Base-by-base conservation (phyloP, 257 asterid species). In the Galeopsis tetrahit region DNA sequence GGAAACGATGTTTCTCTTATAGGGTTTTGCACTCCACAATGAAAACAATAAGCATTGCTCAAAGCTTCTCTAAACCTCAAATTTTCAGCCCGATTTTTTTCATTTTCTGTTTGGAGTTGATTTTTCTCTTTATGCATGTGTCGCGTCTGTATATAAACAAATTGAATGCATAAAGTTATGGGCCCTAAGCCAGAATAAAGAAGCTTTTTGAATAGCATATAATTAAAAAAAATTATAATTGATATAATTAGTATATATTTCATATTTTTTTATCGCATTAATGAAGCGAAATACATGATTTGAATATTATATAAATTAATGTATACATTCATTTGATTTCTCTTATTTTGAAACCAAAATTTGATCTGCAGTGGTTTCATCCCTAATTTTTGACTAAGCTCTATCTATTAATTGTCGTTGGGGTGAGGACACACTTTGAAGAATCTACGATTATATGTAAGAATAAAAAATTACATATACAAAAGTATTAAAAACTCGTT, bases 331-430 rank as follows among this genome's bases (percentile, higher is more conserved):
- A 78, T 74, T 4, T 78, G 82, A 1, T 79, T 78, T 31, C 82
- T 74, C 82, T 73, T 82, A 51, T 85, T 85, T 63, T 85, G 89
- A 69, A 85, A 85, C 89, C 89, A 85, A 67, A 75, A 85, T 5
- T 82, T 85, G 38, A 85, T 75, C 28, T 85, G 89, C n/a, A 60
- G 14, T 0, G 82, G 82, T 15, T 80, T 82, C 71, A 85, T 77
- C 3, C 87, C 85, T 0, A 85, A 40, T 13, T 44, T 72, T 1
- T 6, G 62, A 17, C 87, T 35, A 14, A 85, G 78, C 7, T 76
- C 79, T 52, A 17, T 63, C 39, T 83, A 63, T 31, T 77, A 80
- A 21, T 32, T 75, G 42, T 82, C 80, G 33, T 76, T 79, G 0
- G 89, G 89, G 38, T 80, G 81, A 0, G 87, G 87, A 53, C 72